These are phyloP conservation scores for Neonectria hederae DNA, from an alignment of 2,329 filamentous ascomycete species.

Conservation along the genomic window DNA sequence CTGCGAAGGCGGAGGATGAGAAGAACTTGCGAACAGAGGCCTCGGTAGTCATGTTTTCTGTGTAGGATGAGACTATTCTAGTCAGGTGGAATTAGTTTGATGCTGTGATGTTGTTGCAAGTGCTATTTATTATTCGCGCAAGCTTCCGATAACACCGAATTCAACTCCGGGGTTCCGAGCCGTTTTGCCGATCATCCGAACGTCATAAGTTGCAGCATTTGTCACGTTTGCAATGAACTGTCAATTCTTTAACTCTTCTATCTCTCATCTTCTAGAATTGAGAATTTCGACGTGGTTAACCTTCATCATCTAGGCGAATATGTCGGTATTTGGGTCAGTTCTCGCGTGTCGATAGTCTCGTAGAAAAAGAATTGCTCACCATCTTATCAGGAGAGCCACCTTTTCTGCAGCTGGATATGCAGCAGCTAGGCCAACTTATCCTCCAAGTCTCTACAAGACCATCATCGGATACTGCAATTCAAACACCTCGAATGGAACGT, in stretches of 20 bases:
- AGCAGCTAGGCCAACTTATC: conserved; percentile 68
- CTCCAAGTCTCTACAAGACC: conserved; percentile 61
- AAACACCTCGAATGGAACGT: conserved; percentile 42
- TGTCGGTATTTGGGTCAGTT: conserved; percentile 41
- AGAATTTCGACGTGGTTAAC: too few relatives aligned
- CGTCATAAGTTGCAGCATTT: background rate
- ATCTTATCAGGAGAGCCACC: conserved; percentile 56
- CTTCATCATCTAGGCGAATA: too few relatives aligned
- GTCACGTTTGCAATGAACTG: background rate
- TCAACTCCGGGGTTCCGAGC: conserved; percentile 35
- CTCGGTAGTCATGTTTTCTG: conserved; percentile 69
- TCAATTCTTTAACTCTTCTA: background rate
- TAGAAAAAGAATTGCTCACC: background rate
- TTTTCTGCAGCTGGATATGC: conserved; percentile 69
- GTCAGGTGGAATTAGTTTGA: background rate
- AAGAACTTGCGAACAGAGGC: conserved; percentile 82
- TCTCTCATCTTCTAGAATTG: background rate
- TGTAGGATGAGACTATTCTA: background rate
- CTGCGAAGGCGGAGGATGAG: conserved; percentile 80
- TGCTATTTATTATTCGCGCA: too few relatives aligned
- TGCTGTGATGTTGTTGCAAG: conserved; percentile 20
- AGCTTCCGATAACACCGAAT: conserved; percentile 27
- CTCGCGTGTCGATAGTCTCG: background rate
- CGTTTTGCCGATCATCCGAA: conserved; percentile 26
- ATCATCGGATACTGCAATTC: conserved; percentile 63